Percentiles rank a stretch among this genome's conserved stretches.
phyloP scores from a whole-genome alignment of 805 yeast species.

The Candida multigemmis region DNA sequence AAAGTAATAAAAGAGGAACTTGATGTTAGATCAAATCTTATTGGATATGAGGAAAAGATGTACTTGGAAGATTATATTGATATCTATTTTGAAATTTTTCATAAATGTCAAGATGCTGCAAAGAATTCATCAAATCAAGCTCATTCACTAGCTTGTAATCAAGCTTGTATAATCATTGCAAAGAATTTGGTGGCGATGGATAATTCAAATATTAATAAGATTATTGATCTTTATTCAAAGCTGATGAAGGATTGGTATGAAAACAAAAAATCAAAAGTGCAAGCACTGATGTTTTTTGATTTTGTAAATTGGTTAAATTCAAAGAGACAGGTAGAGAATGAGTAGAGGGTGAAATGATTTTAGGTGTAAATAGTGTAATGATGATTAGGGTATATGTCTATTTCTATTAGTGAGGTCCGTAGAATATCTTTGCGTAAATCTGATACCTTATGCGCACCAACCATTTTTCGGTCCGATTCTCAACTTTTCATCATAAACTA shows the following conservation, averaged over 20 bases:
- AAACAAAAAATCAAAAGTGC: constrained; percentile 35
- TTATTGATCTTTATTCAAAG: constrained; percentile 48
- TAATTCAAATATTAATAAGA: constrained; percentile 23
- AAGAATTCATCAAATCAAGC: constrained; percentile 37
- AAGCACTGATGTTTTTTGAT: constrained; percentile 59
- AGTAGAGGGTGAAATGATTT: constrained; percentile 1
- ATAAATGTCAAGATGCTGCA: constrained; percentile 34
- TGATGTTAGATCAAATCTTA: too few relatives aligned
- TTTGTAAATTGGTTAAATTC: constrained; percentile 71
- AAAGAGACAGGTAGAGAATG: constrained; percentile 20
- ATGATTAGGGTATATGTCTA: too few relatives aligned
- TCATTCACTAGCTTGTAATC: constrained; percentile 49
- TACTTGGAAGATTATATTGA: constrained; percentile 9
- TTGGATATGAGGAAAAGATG: too few relatives aligned
- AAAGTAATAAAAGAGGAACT: constrained; percentile 18
- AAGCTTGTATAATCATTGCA: constrained; percentile 55
- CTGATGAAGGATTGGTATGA: constrained; percentile 56
- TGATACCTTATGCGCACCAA: neutral
- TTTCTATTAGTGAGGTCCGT: too few relatives aligned
- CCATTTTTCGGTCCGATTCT: neutral
- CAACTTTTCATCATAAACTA: constrained; percentile 1
- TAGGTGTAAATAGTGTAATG: too few relatives aligned
- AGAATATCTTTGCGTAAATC: too few relatives aligned
- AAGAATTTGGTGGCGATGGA: constrained; percentile 40
- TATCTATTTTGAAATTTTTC: constrained; percentile 18